Evolutionary conservation across 495 filamentous ascomycete genomes (phyloP).

Genomic region (Penicillium pulvis): DNA sequence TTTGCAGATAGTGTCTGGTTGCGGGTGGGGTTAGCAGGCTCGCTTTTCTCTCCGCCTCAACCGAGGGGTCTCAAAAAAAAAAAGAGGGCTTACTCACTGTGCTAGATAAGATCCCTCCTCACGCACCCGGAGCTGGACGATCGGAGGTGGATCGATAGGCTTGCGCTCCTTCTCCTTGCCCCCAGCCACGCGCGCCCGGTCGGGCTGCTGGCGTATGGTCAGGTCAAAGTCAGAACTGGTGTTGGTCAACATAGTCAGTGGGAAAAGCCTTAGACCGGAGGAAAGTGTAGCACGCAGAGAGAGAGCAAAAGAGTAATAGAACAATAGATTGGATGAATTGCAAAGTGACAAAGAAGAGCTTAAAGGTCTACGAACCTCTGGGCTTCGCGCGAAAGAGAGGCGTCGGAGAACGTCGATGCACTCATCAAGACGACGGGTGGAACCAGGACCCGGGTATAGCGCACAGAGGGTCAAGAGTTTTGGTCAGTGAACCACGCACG

Average conservation of each 20-base stretch:
- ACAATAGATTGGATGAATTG: too few species aligned
- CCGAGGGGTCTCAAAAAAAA: neutral
- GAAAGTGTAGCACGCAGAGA: conserved; percentile 17
- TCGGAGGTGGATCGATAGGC: conserved; percentile 92
- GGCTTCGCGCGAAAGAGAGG: conserved; percentile 49
- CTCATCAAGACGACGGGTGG: conserved; percentile 49
- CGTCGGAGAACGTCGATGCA: conserved; percentile 49
- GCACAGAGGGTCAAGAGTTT: conserved; percentile 7
- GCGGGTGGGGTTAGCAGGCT: neutral
- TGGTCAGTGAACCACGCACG: neutral
- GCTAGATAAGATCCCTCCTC: conserved; percentile 67
- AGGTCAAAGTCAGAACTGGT: conserved; percentile 61
- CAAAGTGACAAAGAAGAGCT: too few species aligned
- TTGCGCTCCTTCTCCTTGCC: conserved; percentile 87
- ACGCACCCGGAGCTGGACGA: conserved; percentile 79
- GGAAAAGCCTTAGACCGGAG: conserved; percentile 12
- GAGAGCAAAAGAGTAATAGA: conserved; percentile 14
- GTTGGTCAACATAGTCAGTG: conserved; percentile 48
- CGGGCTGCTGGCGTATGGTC: conserved; percentile 66
- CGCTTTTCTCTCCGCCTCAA: neutral
- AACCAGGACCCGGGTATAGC: conserved; percentile 15
- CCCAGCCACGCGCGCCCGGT: conserved; percentile 66
- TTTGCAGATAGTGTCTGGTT: conserved; percentile 66
- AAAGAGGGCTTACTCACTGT: conserved; percentile 54
- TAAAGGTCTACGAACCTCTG: conserved; percentile 34